Base-by-base conservation (phyloP, 306 rosid genomes). In the Sphenostylis stenocarpa region DNA sequence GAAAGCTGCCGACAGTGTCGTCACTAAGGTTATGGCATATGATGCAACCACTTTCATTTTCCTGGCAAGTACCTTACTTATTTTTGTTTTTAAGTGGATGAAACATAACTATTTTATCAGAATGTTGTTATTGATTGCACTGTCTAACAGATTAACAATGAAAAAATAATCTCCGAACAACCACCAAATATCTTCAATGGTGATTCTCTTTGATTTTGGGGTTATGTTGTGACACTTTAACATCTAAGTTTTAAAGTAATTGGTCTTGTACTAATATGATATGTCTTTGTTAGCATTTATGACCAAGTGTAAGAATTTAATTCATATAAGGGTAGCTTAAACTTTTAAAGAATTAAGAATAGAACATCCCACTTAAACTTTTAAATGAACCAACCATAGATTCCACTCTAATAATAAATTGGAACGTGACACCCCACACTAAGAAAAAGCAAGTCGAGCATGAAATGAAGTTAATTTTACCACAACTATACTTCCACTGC, bases 1-100 rank as follows among this genome's bases (percentile, higher is more conserved):
- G 71, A 71, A 71, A 82, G 85, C 58, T 72, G 57, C 71, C 66
- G 75, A 82, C 79, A 77, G 28, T 55, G 58, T 71, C 71, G 41
- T 63, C 79, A 77, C 78, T 29, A 17, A 26, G 51, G 45, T 51
- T 23, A 51, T 39, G 38, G 58, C 41, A 45, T 55, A 55, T 71
- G 24, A 77, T 67, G 66, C 76, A 33, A 6, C 44, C 71, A 65
- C 49, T 76, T 82, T 70, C 56, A 29, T 76, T 70, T 69, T 76
- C 4, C 38, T 36, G 48, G 24, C 67, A 16, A 58, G 23, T 65
- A 21, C 33, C 70, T 9, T 67, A 2, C 21, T 33, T 64, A 36
- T 34, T 76, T 76, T 64, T 76, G 39, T 64, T 65, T 36, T 23
- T 15, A 13, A 34, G 43, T 15, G 8, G 72, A 64, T 36, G 19